Evolutionary conservation across 2,329 filamentous ascomycete genomes (phyloP).

Genomic region (Fusarium pseudonygamai): DNA sequence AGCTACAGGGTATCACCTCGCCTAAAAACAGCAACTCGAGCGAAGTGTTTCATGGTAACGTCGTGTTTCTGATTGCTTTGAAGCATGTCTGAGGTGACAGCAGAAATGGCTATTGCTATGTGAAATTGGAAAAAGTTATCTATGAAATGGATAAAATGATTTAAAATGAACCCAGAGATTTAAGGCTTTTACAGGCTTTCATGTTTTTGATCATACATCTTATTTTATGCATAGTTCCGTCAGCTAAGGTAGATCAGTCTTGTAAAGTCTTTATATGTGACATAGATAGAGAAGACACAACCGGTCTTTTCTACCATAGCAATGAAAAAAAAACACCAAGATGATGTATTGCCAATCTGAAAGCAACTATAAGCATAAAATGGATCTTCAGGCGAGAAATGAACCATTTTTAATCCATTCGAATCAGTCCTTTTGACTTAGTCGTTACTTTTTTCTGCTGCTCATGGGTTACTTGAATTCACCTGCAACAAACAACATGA

Average conservation of each 20-base stretch:
- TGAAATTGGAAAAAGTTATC: neutral
- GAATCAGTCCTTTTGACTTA: neutral
- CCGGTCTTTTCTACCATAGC: neutral
- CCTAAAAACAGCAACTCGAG: slow-evolving; percentile 17
- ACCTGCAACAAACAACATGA: neutral
- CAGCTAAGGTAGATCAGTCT: neutral
- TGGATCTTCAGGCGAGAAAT: neutral
- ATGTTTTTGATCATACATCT: neutral
- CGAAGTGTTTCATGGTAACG: slow-evolving; percentile 5
- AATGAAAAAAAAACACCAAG: neutral
- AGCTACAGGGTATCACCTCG: slow-evolving; percentile 11
- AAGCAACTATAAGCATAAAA: neutral
- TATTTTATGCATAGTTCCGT: neutral
- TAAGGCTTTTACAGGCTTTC: neutral
- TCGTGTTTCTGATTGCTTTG: neutral
- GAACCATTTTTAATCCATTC: neutral
- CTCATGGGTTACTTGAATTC: neutral
- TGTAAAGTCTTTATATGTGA: neutral
- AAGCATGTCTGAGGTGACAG: neutral
- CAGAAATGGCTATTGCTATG: neutral
- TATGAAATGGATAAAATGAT: neutral
- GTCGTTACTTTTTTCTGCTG: neutral
- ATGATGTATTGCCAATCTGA: neutral
- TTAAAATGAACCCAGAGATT: neutral
- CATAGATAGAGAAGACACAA: neutral